A percentile compares a stretch with the other conserved stretches of the same genome.
Evolutionary conservation across 345 rosid genomes (phyloP).

Genomic region (Trapa bicornis): DNA sequence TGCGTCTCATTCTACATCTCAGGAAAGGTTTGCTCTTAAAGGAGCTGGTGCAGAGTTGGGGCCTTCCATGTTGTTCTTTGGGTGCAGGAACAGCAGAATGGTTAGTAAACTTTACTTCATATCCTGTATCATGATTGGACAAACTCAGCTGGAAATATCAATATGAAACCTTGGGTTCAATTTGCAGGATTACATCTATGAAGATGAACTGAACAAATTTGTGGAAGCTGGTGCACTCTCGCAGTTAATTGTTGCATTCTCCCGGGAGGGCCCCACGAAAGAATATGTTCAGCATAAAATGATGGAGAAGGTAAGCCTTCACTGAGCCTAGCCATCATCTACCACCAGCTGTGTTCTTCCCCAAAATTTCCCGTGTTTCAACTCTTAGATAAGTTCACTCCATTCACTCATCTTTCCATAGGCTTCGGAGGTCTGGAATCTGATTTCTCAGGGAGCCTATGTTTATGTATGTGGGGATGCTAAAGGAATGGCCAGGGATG

Average conservation of each 20-base stretch:
- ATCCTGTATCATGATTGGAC: not conserved
- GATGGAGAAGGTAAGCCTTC: conserved; percentile 44
- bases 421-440: conserved; percentile 81
- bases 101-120: conserved; percentile 20
- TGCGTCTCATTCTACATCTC: conserved; percentile 8
- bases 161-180: not conserved
- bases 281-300: conserved; percentile 95
- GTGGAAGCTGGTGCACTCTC: conserved; percentile 63
- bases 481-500: conserved; percentile 97
- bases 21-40: conserved; percentile 79
- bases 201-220: conserved; percentile 67
- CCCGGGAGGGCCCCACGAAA: conserved; percentile 91
- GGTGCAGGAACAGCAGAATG: conserved; percentile 82
- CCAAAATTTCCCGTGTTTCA: not conserved
- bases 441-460: conserved; percentile 67
- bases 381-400: not conserved
- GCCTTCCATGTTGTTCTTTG: conserved; percentile 66
- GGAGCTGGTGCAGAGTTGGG: conserved; percentile 68
- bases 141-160: not conserved
- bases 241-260: conserved; percentile 71
- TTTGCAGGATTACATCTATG: conserved; percentile 59
- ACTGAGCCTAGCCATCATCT: conserved; percentile 10
- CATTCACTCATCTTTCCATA: conserved; percentile 8
- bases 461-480: conserved; percentile 98
- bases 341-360: not conserved